Percentiles rank a stretch among this genome's conserved stretches.
These are phyloP conservation scores for Datura wrightii DNA, from an alignment of 257 asterid species.

Conservation along the genomic window DNA sequence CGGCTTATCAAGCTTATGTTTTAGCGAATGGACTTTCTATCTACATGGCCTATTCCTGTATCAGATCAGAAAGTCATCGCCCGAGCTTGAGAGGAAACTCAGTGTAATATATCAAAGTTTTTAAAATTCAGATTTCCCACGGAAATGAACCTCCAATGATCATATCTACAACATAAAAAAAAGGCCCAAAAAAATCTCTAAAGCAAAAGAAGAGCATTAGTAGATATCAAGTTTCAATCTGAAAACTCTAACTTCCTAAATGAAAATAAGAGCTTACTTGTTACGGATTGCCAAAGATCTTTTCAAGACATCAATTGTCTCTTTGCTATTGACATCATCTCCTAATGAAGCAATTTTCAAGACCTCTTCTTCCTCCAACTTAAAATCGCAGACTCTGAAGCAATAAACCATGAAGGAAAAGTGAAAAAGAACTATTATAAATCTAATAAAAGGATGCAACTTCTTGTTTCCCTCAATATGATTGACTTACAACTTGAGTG, in stretches of 20 bases:
- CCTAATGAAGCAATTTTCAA: constrained; percentile 86
- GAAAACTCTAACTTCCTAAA: neutral
- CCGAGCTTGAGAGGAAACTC: neutral
- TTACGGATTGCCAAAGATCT: constrained; percentile 77
- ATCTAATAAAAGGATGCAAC: constrained; percentile 5
- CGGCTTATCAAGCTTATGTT: neutral
- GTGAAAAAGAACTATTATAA: constrained; percentile 19
- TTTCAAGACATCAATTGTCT: constrained; percentile 70
- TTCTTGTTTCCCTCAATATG: constrained; percentile 24
- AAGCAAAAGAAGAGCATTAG: neutral
- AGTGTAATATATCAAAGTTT: neutral
- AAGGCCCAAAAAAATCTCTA: neutral
- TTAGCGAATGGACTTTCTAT: neutral
- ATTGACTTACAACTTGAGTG: constrained; percentile 72
- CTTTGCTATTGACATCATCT: constrained; percentile 65
- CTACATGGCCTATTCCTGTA: neutral
- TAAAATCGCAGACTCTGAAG: constrained; percentile 70
- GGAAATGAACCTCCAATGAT: neutral
- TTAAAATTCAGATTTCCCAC: neutral
- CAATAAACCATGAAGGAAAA: constrained; percentile 34
- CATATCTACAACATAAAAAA: neutral
- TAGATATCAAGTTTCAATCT: neutral
- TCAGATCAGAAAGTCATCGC: neutral
- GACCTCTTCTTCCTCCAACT: constrained; percentile 77
- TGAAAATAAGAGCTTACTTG: constrained; percentile 56